These are phyloP conservation scores for Vitis hybrid DNA, from an alignment of 177 flowering plant genomes.

Conservation along the genomic window DNA sequence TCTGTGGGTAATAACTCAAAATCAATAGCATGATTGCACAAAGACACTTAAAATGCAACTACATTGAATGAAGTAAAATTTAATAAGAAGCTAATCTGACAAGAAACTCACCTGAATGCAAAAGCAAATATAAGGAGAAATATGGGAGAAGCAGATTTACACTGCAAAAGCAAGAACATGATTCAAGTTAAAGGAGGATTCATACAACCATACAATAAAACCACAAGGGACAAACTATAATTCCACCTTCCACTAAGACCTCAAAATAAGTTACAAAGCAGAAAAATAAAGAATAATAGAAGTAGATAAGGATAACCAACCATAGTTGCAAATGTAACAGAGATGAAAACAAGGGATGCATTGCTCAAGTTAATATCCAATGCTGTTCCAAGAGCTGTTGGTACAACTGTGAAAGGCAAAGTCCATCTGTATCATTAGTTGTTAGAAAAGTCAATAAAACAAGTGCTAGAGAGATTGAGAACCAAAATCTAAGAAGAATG, in stretches of 20 bases:
- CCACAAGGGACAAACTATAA: not conserved
- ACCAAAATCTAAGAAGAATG: not conserved
- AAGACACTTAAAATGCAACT: not conserved
- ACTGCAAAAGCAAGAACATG: slow-evolving; percentile 53
- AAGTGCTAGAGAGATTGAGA: slow-evolving; percentile 10
- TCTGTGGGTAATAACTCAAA: not conserved
- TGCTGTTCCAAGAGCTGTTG: slow-evolving; percentile 96
- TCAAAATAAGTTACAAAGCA: not conserved
- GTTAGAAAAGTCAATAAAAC: slow-evolving; percentile 49
- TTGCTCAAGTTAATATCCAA: slow-evolving; percentile 95
- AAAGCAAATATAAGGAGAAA: slow-evolving; percentile 97
- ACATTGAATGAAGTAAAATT: not conserved
- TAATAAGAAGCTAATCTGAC: slow-evolving; percentile 5
- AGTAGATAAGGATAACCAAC: slow-evolving; percentile 44
- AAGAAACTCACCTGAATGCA: slow-evolving; percentile 80
- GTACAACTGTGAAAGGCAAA: slow-evolving; percentile 98
- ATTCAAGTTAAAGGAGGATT: not conserved
- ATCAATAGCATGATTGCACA: not conserved
- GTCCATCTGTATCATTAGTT: slow-evolving; percentile 82
- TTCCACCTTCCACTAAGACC: not conserved
- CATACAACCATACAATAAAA: not conserved
- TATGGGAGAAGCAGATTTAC: slow-evolving; percentile 97
- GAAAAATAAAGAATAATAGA: slow-evolving; percentile 3
- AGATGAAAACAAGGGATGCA: slow-evolving; percentile 93
- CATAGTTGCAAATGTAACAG: slow-evolving; percentile 99